These are phyloP conservation scores for Metarhizium rileyi DNA, from an alignment of 2,329 filamentous ascomycete species.

Conservation along the genomic window DNA sequence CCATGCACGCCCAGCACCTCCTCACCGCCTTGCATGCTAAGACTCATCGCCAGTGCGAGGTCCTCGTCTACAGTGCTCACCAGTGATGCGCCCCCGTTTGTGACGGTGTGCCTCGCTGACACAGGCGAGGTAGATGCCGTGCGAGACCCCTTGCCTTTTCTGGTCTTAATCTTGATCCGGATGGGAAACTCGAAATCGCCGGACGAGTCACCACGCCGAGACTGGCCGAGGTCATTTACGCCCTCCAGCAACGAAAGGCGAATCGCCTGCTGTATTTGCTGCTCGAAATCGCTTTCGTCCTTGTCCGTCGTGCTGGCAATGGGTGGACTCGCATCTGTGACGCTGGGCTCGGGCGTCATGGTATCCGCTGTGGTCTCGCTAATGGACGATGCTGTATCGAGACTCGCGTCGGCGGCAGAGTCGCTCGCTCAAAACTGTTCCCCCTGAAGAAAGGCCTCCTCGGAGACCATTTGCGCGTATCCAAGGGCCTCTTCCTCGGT, in stretches of 20 bases:
- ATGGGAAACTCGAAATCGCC: slow-evolving; percentile 43
- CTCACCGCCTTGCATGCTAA: slow-evolving; percentile 48
- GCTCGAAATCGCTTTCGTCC: slow-evolving; percentile 44
- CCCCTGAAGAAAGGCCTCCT: slow-evolving; percentile 48
- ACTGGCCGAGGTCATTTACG: slow-evolving; percentile 36
- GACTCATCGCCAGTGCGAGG: slow-evolving; percentile 47
- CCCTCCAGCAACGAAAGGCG: slow-evolving; percentile 50
- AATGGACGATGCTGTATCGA: slow-evolving; percentile 32
- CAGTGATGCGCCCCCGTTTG: slow-evolving; percentile 13
- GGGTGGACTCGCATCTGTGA: slow-evolving; percentile 30
- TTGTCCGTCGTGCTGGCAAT: slow-evolving; percentile 7
- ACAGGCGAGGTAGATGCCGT: slow-evolving; percentile 22
- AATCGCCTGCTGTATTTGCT: slow-evolving; percentile 53
- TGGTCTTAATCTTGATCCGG: slow-evolving; percentile 38
- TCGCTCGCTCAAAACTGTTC: slow-evolving; percentile 45
- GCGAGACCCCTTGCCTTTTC: slow-evolving; percentile 25
- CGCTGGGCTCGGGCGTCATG: slow-evolving; percentile 45
- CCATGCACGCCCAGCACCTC: slow-evolving; percentile 5
- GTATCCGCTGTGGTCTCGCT: slow-evolving; percentile 36
- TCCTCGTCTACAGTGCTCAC: slow-evolving; percentile 38
- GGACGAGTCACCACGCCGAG: slow-evolving; percentile 34
- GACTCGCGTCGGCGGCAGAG: slow-evolving; percentile 37
- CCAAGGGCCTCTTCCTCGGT: slow-evolving; percentile 56
- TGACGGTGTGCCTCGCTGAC: slow-evolving; percentile 25
- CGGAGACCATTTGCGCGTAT: slow-evolving; percentile 58